These are phyloP conservation scores for Pseudogymnoascus sp. DNA, from an alignment of 2,329 filamentous ascomycete genomes.

Conservation along the genomic window DNA sequence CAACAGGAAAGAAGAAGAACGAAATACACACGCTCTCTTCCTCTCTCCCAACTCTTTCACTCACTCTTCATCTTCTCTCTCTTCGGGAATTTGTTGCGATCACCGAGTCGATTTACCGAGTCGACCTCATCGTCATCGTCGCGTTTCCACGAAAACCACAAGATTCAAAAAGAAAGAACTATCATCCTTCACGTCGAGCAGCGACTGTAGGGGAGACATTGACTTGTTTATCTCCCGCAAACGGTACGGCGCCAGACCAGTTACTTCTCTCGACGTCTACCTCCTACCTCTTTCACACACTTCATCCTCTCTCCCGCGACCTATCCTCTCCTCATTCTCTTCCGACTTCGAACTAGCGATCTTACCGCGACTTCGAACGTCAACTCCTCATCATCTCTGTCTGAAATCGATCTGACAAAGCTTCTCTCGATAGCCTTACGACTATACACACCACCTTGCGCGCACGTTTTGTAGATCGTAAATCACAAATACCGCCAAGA, in stretches of 20 bases:
- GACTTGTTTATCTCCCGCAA: conserved; percentile 90
- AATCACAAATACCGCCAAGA: conserved; percentile 32
- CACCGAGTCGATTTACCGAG: conserved; percentile 1
- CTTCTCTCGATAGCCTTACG: conserved; percentile 13
- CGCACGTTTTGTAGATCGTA: background rate
- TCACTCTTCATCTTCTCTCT: background rate
- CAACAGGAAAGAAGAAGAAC: background rate
- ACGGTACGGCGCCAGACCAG: conserved; percentile 40
- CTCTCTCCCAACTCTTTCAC: background rate
- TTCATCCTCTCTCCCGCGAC: background rate
- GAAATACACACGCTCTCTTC: background rate
- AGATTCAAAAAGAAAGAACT: conserved; percentile 9
- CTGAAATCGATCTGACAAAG: conserved; percentile 11
- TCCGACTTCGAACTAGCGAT: background rate
- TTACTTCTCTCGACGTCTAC: conserved; percentile 16
- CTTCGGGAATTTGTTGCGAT: conserved; percentile 8
- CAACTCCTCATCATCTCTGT: conserved; percentile 12
- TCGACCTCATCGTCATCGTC: conserved; percentile 14
- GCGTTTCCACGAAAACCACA: conserved; percentile 18
- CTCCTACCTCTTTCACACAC: conserved; percentile 8
- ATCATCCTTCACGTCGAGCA: conserved; percentile 27
- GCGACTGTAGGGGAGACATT: conserved; percentile 83
- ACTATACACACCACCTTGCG: background rate
- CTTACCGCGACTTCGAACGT: conserved; percentile 12
- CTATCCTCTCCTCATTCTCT: conserved; percentile 3